Evolutionary conservation across 257 asterid genomes (phyloP).

Genomic region (Capsicum pubescens): DNA sequence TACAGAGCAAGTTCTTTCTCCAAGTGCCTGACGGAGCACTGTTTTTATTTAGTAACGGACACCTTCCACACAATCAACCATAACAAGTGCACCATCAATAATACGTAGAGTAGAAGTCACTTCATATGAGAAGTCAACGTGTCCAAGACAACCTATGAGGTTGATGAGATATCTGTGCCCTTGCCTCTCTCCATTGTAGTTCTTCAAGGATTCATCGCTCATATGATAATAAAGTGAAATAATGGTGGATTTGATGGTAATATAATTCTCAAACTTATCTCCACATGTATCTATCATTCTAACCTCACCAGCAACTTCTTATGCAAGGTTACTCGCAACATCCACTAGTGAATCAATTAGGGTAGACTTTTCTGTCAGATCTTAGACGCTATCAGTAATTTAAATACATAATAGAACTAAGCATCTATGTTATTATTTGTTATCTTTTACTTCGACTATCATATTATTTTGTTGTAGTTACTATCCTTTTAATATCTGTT

Average conservation of each 20-base stretch:
- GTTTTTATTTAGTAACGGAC: conserved; percentile 54
- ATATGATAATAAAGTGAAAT: conserved; percentile 49
- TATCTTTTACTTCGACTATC: too few species aligned
- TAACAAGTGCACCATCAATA: conserved; percentile 53
- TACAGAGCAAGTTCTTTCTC: conserved; percentile 53
- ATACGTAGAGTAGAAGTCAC: conserved; percentile 56
- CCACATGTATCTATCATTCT: neutral
- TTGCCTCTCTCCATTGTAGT: conserved; percentile 38
- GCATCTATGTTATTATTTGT: too few species aligned
- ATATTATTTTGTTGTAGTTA: too few species aligned
- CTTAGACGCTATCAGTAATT: too few species aligned
- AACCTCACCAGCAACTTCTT: too few species aligned
- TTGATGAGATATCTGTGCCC: conserved; percentile 53
- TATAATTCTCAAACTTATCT: conserved; percentile 52
- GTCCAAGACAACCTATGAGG: conserved; percentile 51
- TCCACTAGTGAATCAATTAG: too few species aligned
- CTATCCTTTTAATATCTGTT: too few species aligned
- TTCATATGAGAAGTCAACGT: conserved; percentile 53
- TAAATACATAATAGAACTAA: too few species aligned
- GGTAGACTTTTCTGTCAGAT: too few species aligned
- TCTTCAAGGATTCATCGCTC: conserved; percentile 41
- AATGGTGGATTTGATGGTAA: conserved; percentile 50
- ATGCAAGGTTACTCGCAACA: too few species aligned
- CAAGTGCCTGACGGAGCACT: conserved; percentile 51
- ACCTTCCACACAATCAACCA: conserved; percentile 52